Conservation (phyloP, 352 stramenopile genomes). For the Ophiocytium majus region DNA sequence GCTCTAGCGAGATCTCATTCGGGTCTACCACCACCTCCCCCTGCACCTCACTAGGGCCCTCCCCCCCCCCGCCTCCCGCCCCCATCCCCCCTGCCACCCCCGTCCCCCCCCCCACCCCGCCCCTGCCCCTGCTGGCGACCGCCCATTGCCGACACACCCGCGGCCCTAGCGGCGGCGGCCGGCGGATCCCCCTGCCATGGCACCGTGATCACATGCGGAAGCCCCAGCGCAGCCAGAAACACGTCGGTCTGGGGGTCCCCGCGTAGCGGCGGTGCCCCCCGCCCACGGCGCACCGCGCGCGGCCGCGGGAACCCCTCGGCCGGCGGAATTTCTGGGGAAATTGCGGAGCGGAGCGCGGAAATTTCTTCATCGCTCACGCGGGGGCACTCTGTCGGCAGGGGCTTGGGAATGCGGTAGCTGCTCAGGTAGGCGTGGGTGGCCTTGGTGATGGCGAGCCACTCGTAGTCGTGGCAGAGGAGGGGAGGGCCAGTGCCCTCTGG, state of each 20-base stretch:
- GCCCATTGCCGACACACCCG: too few relatives aligned
- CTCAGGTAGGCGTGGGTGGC: conserved; percentile 41
- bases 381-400: neutral
- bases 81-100: too few relatives aligned
- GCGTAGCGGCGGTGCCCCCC: neutral
- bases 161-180: neutral
- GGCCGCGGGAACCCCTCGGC: too few relatives aligned
- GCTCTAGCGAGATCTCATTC: too few relatives aligned
- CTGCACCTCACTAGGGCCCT: too few relatives aligned
- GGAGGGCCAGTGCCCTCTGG: conserved; percentile 13
- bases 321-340: neutral
- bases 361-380: conserved; percentile 19
- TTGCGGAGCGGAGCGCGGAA: neutral
- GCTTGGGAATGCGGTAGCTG: neutral
- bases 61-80: too few relatives aligned
- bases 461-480: conserved; percentile 40
- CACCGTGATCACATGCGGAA: conserved; percentile 37
- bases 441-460: conserved; percentile 53
- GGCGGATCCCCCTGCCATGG: conserved; percentile 23
- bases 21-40: too few relatives aligned
- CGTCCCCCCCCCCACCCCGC: too few relatives aligned
- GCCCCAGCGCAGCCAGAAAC: conserved; percentile 29
- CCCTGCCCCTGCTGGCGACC: too few relatives aligned
- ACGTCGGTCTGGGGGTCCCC: conserved; percentile 43
- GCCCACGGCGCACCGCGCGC: neutral